A percentile compares a stretch with the other conserved stretches of the same genome.
These are phyloP conservation scores for Trametes villosa DNA, from an alignment of 768 basidiomycete species.

Conservation along the genomic window DNA sequence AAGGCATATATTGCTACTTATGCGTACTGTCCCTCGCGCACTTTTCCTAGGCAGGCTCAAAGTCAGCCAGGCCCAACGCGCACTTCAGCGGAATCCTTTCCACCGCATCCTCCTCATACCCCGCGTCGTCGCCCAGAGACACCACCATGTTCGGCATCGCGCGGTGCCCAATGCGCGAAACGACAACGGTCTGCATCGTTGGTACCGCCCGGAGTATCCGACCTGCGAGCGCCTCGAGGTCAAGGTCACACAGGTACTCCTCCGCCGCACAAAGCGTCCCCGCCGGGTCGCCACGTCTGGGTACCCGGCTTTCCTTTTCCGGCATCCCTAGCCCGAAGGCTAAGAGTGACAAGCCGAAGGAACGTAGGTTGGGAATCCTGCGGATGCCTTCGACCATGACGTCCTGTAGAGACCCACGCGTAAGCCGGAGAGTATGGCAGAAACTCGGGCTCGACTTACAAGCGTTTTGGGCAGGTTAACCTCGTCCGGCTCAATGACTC, in stretches of 20 bases:
- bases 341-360: background rate
- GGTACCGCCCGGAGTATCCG: background rate
- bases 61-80: too few relatives aligned
- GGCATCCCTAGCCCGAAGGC: background rate
- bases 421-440: background rate
- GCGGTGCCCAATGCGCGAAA: conserved; percentile 1
- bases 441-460: background rate
- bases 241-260: conserved; percentile 4
- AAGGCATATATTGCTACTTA: too few relatives aligned
- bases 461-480: conserved; percentile 1
- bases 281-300: too few relatives aligned
- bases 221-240: background rate
- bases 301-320: background rate
- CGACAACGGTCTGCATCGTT: background rate
- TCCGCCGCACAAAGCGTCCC: background rate
- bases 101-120: background rate
- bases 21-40: too few relatives aligned
- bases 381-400: background rate
- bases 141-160: background rate
- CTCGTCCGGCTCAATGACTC: background rate
- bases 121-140: background rate
- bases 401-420: background rate
- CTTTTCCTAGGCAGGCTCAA: too few relatives aligned
- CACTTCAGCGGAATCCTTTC: background rate
- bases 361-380: background rate